Base-by-base conservation (phyloP, 2,329 filamentous ascomycete species). In the Fusarium acutatum region DNA sequence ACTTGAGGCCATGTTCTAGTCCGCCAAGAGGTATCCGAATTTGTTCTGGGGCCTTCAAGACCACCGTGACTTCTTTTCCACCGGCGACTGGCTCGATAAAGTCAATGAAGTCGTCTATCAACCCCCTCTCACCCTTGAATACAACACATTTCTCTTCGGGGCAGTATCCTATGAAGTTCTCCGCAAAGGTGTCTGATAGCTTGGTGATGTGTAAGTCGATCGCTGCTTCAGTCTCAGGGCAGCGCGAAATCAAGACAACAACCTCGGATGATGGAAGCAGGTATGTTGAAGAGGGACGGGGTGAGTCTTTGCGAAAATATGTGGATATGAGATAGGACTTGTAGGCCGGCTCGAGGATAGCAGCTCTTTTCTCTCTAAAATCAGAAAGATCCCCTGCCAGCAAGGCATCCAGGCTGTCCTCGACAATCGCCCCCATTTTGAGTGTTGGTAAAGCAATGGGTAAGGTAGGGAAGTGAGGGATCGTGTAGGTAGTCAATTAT, bases 81-180 rank as follows among this genome's bases (percentile, higher is more conserved):
- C 64, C 49, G 4, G 67, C 49, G 24, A 70, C 28, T 20, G 38
- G 50, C 34, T 72, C 68, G 7, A 70, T 62, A 47, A 71, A 70
- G 34, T 69, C 74, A 6, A 76, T 22, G n/a, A 78, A 78, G 17
- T 50, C 34, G 22, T 69, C 54, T 15, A 77, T 38, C 11, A 78
- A 58, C 10, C 72, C 65, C 13, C 43, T 26, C 24, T 78, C 72
- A 37, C 77, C 77, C 24, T 72, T 75, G 63, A 78, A 78, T 3
- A 73, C 70, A 8, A 77, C 38, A 15, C 75, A 78, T 9, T 61
- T 64, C 35, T 75, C 54, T 24, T 72, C 38, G 18, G 56, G 28
- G 32, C 47, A 62, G 56, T 69, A 78, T 6, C 74, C 75, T 69
- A 77, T 76, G 59, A 78, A 78, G 59, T 78, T 78, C 15, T 77